These are phyloP conservation scores for Hypoxylon sp. DNA, from an alignment of 2,329 filamentous ascomycete species.

Conservation along the genomic window DNA sequence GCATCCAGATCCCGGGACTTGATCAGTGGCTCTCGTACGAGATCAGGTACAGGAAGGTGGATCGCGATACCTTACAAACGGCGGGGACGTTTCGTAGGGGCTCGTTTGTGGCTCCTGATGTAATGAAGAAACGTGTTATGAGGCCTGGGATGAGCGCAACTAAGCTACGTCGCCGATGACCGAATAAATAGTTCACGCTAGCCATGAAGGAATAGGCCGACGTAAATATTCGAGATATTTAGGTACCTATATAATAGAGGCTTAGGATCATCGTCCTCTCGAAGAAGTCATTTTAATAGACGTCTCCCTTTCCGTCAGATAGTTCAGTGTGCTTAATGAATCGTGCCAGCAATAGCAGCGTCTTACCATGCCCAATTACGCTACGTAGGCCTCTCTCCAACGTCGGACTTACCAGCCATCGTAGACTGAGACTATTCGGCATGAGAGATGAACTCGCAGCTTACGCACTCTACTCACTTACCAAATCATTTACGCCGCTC, in stretches of 20 bases:
- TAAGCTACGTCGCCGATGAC: background rate
- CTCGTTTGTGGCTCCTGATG: conserved; percentile 27
- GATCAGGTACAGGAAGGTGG: conserved; percentile 66
- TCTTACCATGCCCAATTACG: background rate
- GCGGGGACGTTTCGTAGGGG: conserved; percentile 41
- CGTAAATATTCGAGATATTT: background rate
- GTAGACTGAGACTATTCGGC: background rate
- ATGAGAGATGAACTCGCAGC: background rate
- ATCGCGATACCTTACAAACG: conserved; percentile 57
- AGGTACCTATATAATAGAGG: no score
- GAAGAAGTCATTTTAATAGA: background rate
- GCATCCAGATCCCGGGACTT: conserved; percentile 62
- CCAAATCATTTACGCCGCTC: background rate
- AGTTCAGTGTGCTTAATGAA: background rate
- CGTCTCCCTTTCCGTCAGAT: background rate
- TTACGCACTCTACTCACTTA: background rate
- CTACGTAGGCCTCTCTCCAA: background rate
- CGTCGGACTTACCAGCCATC: background rate
- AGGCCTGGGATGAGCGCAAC: background rate
- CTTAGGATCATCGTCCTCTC: no score
- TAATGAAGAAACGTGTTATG: background rate
- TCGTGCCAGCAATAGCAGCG: background rate
- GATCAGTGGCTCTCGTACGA: conserved; percentile 66
- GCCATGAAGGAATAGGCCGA: background rate
- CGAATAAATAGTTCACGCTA: background rate